Evolutionary conservation across 2,329 filamentous ascomycete species (phyloP).

Genomic region (Leptodontidium sp.): DNA sequence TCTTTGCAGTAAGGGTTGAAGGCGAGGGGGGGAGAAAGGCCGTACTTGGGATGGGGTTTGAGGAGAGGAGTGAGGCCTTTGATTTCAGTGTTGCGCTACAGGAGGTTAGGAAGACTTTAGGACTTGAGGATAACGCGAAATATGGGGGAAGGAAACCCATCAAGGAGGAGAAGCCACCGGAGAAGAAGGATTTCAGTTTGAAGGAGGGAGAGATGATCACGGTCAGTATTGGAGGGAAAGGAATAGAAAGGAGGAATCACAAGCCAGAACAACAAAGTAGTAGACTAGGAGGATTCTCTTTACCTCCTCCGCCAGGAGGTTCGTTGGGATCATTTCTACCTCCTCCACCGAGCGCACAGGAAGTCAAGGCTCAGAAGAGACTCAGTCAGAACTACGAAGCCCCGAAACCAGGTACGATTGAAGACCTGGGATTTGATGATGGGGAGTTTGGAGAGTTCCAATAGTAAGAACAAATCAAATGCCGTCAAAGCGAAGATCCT

Average conservation of each 20-base stretch:
- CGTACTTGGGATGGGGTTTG: constrained; percentile 84
- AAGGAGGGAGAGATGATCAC: constrained; percentile 92
- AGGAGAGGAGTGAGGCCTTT: constrained; percentile 85
- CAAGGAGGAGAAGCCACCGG: constrained; percentile 49
- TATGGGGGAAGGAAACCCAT: constrained; percentile 43
- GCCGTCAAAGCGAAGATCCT: not conserved
- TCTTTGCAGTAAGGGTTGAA: constrained; percentile 84
- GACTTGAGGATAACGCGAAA: constrained; percentile 58
- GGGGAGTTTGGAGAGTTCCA: constrained; percentile 87
- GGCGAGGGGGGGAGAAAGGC: constrained; percentile 80
- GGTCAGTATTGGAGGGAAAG: constrained; percentile 73
- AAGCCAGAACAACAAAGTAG: constrained; percentile 41
- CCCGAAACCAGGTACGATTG: constrained; percentile 50
- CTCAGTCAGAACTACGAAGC: constrained; percentile 60
- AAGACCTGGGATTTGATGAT: constrained; percentile 84
- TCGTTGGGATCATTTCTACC: constrained; percentile 60
- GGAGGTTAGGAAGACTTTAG: constrained; percentile 76
- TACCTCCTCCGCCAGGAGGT: constrained; percentile 68
- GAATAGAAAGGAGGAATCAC: constrained; percentile 41
- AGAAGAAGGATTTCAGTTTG: constrained; percentile 80
- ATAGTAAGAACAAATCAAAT: constrained; percentile 29
- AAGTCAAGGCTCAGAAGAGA: constrained; percentile 68
- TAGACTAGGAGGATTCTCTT: constrained; percentile 62
- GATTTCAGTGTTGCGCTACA: constrained; percentile 84
- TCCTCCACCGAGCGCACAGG: constrained; percentile 70